Percentiles rank a stretch among this genome's conserved stretches.
Evolutionary conservation across 148 eudicot genomes (phyloP).

Genomic region (Camellia lanceoleosa): DNA sequence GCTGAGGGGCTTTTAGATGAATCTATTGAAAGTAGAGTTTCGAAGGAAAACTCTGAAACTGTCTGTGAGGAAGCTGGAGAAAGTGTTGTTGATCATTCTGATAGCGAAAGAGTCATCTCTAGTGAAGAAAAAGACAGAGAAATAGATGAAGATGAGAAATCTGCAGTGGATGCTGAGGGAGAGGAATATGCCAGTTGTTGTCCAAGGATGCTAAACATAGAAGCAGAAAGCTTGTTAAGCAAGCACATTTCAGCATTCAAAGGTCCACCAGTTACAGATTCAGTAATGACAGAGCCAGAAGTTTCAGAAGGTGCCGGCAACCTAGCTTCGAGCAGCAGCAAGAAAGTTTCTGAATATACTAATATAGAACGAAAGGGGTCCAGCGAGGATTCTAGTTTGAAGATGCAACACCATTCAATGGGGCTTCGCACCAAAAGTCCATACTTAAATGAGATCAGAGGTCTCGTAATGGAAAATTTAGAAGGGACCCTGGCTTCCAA

Average conservation of each 20-base stretch:
- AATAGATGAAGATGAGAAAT: slow-evolving; percentile 1
- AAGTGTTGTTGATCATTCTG: background rate
- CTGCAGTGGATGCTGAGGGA: background rate
- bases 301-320: background rate
- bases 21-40: background rate
- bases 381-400: slow-evolving; percentile 2
- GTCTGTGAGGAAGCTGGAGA: background rate
- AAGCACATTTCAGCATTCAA: background rate
- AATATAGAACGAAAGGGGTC: background rate
- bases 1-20: background rate
- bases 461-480: slow-evolving; percentile 5
- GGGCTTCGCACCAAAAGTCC: background rate
- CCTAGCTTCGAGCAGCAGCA: background rate
- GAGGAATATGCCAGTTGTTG: background rate
- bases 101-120: background rate
- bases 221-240: background rate
- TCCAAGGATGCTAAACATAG: background rate
- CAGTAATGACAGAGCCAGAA: background rate
- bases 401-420: slow-evolving; percentile 1
- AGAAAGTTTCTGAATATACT: background rate
- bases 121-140: background rate
- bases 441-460: background rate
- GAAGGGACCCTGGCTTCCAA: slow-evolving; percentile 4
- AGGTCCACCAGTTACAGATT: background rate
- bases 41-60: background rate